Conservation (phyloP, 2,329 filamentous ascomycete species). For the Chaetomium sp. region DNA sequence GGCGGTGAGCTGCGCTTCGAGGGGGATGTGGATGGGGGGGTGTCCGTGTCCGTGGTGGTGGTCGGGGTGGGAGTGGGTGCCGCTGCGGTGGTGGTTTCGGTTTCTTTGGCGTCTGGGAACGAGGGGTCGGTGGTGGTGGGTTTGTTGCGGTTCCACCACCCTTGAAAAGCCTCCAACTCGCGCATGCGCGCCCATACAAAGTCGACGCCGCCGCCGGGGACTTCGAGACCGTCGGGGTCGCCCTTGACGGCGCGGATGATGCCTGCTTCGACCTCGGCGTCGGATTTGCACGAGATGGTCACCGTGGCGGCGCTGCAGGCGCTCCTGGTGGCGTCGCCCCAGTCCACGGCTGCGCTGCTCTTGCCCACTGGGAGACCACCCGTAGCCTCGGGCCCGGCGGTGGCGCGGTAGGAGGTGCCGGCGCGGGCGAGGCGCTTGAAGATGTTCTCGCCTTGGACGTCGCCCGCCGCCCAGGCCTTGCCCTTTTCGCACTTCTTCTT, state of each 20-base stretch:
- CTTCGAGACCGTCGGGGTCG: slow-evolving; percentile 58
- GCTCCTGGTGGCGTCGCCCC: slow-evolving; percentile 73
- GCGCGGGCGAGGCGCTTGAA: slow-evolving; percentile 77
- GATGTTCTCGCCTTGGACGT: slow-evolving; percentile 80
- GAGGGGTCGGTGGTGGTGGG: slow-evolving; percentile 39
- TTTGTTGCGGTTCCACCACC: slow-evolving; percentile 67
- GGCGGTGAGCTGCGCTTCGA: slow-evolving; percentile 51
- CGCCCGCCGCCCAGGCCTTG: slow-evolving; percentile 78
- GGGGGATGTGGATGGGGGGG: slow-evolving; percentile 32
- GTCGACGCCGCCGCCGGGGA: slow-evolving; percentile 63
- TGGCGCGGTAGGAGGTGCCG: slow-evolving; percentile 63
- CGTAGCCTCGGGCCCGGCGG: slow-evolving; percentile 59
- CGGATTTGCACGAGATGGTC: slow-evolving; percentile 57
- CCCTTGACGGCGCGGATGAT: slow-evolving; percentile 62
- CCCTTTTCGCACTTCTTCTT: slow-evolving; percentile 97
- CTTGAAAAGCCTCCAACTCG: slow-evolving; percentile 65
- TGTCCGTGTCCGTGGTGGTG: neutral
- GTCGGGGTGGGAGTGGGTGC: neutral
- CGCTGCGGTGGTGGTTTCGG: neutral
- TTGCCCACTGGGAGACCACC: slow-evolving; percentile 60
- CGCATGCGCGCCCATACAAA: slow-evolving; percentile 69
- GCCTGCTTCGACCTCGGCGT: slow-evolving; percentile 59
- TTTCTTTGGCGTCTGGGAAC: neutral
- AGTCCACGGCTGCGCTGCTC: slow-evolving; percentile 79
- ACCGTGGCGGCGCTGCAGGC: slow-evolving; percentile 59